Conservation (phyloP, 495 filamentous ascomycete genomes). For the Daldinia loculata region DNA sequence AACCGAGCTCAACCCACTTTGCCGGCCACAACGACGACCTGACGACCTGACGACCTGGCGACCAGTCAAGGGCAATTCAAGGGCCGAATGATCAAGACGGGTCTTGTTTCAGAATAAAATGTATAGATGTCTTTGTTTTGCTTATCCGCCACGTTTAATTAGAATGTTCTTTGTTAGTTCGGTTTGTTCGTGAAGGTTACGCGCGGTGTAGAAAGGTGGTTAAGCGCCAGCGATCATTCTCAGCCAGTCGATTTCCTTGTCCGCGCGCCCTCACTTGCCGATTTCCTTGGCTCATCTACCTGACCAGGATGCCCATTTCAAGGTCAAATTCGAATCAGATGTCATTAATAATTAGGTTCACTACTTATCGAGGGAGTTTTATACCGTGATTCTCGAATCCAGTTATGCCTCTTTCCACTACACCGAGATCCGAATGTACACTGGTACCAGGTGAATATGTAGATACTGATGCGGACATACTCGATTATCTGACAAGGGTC, state of each 20-base stretch:
- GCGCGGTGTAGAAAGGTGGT: constrained; percentile 34
- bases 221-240: constrained; percentile 39
- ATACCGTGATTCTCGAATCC: neutral
- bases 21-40: neutral
- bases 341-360: constrained; percentile 1
- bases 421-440: neutral
- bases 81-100: constrained; percentile 20
- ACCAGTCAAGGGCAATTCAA: constrained; percentile 27
- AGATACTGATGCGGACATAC: neutral
- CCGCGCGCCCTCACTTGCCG: constrained; percentile 27
- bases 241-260: constrained; percentile 35
- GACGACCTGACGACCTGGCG: neutral
- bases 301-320: constrained; percentile 22
- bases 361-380: constrained; percentile 9
- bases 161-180: constrained; percentile 37
- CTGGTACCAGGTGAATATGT: neutral
- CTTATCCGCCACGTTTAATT: constrained; percentile 11
- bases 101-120: constrained; percentile 41
- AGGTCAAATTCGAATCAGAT: constrained; percentile 6
- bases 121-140: constrained; percentile 37
- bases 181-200: constrained; percentile 36
- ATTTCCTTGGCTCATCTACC: constrained; percentile 19
- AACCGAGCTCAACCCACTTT: constrained; percentile 17
- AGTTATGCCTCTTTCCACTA: neutral
- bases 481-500: neutral